A percentile compares a stretch with the other conserved stretches of the same genome.
Evolutionary conservation across 1,284 basidiomycete species (phyloP).

Genomic region (Schizopora paradoxa): DNA sequence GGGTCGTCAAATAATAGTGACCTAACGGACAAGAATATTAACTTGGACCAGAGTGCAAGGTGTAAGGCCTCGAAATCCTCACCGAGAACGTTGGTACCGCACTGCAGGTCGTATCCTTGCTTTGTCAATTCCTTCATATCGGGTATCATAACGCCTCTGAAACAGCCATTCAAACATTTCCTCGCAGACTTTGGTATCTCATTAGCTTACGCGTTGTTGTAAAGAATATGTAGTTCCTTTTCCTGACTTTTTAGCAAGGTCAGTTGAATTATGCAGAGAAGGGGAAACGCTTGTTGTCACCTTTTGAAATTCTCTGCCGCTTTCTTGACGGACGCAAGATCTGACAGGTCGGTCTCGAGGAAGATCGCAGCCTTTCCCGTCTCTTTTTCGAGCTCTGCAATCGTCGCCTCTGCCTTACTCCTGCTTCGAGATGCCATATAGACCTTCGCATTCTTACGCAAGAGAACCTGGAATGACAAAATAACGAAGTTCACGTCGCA

Average conservation of each 20-base stretch:
- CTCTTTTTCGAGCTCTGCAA: conserved; percentile 35
- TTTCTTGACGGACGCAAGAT: conserved; percentile 36
- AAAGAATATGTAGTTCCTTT: conserved; percentile 19
- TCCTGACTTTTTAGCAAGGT: conserved; percentile 20
- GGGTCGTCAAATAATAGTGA: conserved; percentile 45
- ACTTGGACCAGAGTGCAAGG: background rate
- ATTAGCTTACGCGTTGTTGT: conserved; percentile 23
- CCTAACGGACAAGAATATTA: conserved; percentile 15
- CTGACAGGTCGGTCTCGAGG: conserved; percentile 37
- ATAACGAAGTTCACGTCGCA: no score
- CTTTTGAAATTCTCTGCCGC: conserved; percentile 38
- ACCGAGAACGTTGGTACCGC: conserved; percentile 55
- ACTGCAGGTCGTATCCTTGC: conserved; percentile 56
- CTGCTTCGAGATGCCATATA: conserved; percentile 45
- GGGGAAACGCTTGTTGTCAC: conserved; percentile 18
- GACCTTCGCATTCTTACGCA: conserved; percentile 45
- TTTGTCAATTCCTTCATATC: conserved; percentile 40
- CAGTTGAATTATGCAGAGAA: conserved; percentile 7
- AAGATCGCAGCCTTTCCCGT: conserved; percentile 37
- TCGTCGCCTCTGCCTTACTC: conserved; percentile 38
- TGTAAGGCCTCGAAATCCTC: conserved; percentile 1
- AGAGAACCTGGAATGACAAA: conserved; percentile 29
- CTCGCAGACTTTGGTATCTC: conserved; percentile 12
- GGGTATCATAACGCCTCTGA: conserved; percentile 52
- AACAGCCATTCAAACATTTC: background rate